These are phyloP conservation scores for Anthoceros angustus DNA, from an alignment of 225 moss, liverwort and hornwort species.

Conservation along the genomic window DNA sequence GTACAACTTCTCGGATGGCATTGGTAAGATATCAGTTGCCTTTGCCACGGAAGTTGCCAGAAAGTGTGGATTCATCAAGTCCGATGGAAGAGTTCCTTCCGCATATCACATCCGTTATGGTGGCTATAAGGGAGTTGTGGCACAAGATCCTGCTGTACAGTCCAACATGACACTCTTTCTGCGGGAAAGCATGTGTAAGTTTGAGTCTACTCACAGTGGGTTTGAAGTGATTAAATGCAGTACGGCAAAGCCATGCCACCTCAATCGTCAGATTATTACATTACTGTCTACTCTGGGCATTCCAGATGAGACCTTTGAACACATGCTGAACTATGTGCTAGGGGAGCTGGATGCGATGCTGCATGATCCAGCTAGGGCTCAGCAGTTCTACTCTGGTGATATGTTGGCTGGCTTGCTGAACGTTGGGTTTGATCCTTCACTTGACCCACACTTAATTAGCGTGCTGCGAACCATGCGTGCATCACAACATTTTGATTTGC, in stretches of 20 bases:
- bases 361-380: slow-evolving; percentile 38
- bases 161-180: slow-evolving; percentile 52
- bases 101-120: slow-evolving; percentile 97
- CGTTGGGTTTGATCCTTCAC: slow-evolving; percentile 32
- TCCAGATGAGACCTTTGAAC: slow-evolving; percentile 44
- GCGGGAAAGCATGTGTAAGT: slow-evolving; percentile 83
- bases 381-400: slow-evolving; percentile 32
- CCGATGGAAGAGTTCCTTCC: slow-evolving; percentile 36
- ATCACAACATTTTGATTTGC: slow-evolving; percentile 47
- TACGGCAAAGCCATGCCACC: slow-evolving; percentile 48
- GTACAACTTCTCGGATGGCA: slow-evolving; percentile 91
- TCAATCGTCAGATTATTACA: slow-evolving; percentile 82
- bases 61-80: slow-evolving; percentile 30
- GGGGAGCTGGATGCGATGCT: slow-evolving; percentile 52
- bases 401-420: slow-evolving; percentile 38
- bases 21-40: slow-evolving; percentile 65
- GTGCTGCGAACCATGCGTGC: slow-evolving; percentile 49
- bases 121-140: slow-evolving; percentile 91
- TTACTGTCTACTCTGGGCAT: slow-evolving; percentile 75
- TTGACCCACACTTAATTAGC: slow-evolving; percentile 56
- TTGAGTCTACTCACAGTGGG: slow-evolving; percentile 49
- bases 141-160: slow-evolving; percentile 38
- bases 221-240: slow-evolving; percentile 61
- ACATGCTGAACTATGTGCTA: slow-evolving; percentile 43
- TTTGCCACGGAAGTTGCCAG: slow-evolving; percentile 48